Evolutionary conservation across 805 yeast genomes (phyloP), one percentile per base, ranked within the genome.

Genomic region (Saturnispora saitoi): DNA sequence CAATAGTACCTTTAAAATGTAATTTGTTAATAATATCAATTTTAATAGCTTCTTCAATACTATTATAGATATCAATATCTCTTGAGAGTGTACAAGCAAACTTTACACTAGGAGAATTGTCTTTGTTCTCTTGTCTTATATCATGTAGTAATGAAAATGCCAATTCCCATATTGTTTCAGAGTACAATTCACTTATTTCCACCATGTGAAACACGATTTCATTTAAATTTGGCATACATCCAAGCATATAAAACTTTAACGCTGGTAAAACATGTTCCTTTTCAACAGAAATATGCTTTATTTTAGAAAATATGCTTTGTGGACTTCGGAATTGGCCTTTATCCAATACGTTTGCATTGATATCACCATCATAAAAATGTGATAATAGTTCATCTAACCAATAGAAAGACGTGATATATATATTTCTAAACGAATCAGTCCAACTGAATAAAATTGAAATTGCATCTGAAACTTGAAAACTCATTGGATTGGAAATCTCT

Each of bases 51-150:
- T 42, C 44, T 26, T 30, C 24, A 14, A 15, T 24, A 19, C 19
- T 30, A 30, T 42, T 7, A 14, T 42, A 42, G 3, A 8, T 42
- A 4, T 26, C 44, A 9, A 42, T 42, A 11, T 42, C 29, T 12
- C 44, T 42, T 15, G 44, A 42, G 14, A 42, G 29, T 14, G 44
- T 29, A 17, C 44, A 42, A 8, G 44, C 44, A 42, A 42, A 29
- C 24, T 29, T 30, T n/a, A 42, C 19, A 4, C 7, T 28, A 5
- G 44, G 44, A 4, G 29, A 22, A 30, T 17, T 20, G 15, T 20
- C 24, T 11, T 28, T 12, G n/a, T 24, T 9, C 2, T 22, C 24
- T 29, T 15, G 31, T 6, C 20, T 26, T 11, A 42, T 29, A 14
- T 42, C 34, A n/a, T 42, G 34, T 29, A 30, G 17, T 15, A 42